Evolutionary conservation across 768 basidiomycete genomes (phyloP).

Genomic region (Pleurotus platypus): DNA sequence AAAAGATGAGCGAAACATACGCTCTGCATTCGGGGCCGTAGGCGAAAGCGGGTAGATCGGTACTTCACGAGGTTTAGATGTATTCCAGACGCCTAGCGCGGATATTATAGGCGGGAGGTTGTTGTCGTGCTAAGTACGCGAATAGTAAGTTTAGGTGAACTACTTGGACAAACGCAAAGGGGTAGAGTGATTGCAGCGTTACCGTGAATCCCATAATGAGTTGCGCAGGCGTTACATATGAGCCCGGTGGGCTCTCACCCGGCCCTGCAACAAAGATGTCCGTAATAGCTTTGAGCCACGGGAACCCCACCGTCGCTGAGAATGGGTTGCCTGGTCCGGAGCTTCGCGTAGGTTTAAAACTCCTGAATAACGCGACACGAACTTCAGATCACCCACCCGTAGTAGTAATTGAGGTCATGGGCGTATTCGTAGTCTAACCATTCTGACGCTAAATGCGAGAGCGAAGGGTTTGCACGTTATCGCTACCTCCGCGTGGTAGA

Average conservation of each 20-base stretch:
- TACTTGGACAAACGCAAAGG: neutral
- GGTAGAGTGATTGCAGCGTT: neutral
- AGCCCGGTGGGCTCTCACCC: constrained; percentile 16
- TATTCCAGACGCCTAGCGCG: constrained; percentile 41
- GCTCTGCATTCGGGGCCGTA: constrained; percentile 22
- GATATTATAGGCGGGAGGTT: constrained; percentile 38
- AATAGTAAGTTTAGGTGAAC: neutral
- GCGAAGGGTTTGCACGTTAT: too few species aligned
- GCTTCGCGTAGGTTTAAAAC: constrained; percentile 13
- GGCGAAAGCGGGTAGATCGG: constrained; percentile 33
- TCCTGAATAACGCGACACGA: neutral
- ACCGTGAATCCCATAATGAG: constrained; percentile 43
- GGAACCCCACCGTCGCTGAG: constrained; percentile 33
- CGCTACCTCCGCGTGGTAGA: too few species aligned
- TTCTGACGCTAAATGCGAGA: constrained; percentile 24
- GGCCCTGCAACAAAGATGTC: constrained; percentile 32
- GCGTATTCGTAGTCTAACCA: constrained; percentile 45
- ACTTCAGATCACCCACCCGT: constrained; percentile 24
- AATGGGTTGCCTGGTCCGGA: constrained; percentile 43
- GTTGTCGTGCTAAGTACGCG: constrained; percentile 34
- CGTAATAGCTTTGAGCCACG: constrained; percentile 35
- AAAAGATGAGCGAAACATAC: constrained; percentile 34
- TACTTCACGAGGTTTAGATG: constrained; percentile 17
- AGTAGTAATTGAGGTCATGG: constrained; percentile 42
- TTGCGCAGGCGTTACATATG: constrained; percentile 30